Base-by-base conservation (phyloP, 768 basidiomycete genomes). In the Mycena haematopus region DNA sequence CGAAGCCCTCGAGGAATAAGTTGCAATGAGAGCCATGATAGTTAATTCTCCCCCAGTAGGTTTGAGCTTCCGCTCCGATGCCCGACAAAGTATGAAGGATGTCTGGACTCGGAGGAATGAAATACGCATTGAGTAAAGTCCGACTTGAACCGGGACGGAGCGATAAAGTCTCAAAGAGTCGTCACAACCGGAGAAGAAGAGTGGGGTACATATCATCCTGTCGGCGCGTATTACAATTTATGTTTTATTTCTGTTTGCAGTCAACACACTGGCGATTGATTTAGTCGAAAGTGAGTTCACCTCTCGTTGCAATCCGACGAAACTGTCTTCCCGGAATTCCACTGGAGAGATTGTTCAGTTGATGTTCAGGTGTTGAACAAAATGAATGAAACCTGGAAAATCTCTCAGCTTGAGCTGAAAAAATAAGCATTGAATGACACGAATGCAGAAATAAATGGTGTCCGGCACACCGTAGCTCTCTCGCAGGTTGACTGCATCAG, bases 401-500 rank as follows among this genome's bases (percentile, higher is more conserved):
- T 52, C 84, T 79, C 50, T 83, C 85, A 3, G 88, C 88, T 75
- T 91, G 89, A 13, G 85, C 87, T 82, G 49, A 24, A 51, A 15
- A 40, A 31, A 6, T 1, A 40, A 31, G 3, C 4, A 45, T 49
- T 51, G 3, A 22, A 11, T 45, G 13, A 24, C 17, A 29, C n/a
- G 56, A 56, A 31, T n/a, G 47, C 35, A 27, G 54, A 46, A 7
- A 57, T n/a, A 25, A 29, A 17, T 31, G 22, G 60, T 17, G 11
- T 2, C 51, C 17, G 15, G 66, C 77, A 47, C 47, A 82, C 82
- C 80, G 69, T 89, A 89, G 56, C 86, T 87, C 73, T 91, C 89
- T 49, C 89, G 80, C 15, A 90, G 76, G 67, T 88, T 88, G 13
- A 84, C 84, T 3, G 83, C 84, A 70, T 91, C 86, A 3, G 85